A percentile compares a stretch with the other conserved stretches of the same genome.
These are phyloP conservation scores for Eimeria necatrix DNA, from an alignment of 169 alveolate species.

Conservation along the genomic window DNA sequence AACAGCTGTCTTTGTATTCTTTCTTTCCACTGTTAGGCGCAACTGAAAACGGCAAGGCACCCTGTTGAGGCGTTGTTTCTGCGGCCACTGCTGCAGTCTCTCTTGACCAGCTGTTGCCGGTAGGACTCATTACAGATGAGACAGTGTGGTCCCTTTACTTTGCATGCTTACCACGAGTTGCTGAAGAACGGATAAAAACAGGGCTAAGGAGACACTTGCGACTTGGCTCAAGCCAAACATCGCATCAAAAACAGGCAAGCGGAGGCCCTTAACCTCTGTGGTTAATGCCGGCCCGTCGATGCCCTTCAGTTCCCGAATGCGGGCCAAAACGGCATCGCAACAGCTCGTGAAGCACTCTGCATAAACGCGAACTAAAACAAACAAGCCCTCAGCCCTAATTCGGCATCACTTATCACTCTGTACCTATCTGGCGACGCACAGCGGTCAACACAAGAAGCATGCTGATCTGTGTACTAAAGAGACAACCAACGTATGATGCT, in stretches of 20 bases:
- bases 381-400: neutral
- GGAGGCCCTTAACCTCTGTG: neutral
- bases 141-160: neutral
- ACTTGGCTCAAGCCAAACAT: slow-evolving; percentile 36
- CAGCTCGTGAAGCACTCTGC: neutral
- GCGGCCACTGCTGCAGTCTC: neutral
- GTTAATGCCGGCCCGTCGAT: neutral
- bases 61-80: neutral
- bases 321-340: slow-evolving; percentile 12
- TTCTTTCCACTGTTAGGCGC: no score
- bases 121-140: no score
- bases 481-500: neutral
- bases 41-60: neutral
- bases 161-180: slow-evolving; percentile 26
- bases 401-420: neutral
- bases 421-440: neutral
- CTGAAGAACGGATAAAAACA: neutral
- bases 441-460: neutral
- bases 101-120: neutral
- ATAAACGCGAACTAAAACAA: neutral
- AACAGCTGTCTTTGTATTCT: no score
- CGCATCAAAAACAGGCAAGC: neutral
- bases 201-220: slow-evolving; percentile 38
- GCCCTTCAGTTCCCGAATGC: slow-evolving; percentile 41
- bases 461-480: neutral